Conservation (phyloP, 2,329 filamentous ascomycete genomes). For the Aspergillus alliaceus region DNA sequence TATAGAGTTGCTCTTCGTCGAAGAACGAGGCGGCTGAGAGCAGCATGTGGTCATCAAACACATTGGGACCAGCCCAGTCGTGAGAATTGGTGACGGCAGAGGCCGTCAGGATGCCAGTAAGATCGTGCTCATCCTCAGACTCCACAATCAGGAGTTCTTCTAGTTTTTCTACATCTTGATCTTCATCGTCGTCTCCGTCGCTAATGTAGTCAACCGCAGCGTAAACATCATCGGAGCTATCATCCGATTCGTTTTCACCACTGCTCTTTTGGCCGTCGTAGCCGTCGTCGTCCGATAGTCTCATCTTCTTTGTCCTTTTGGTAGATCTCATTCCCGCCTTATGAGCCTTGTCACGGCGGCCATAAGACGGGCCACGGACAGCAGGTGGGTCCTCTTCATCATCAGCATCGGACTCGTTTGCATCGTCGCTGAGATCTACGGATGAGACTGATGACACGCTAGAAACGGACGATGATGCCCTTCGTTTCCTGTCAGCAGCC, state of each 20-base stretch:
- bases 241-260: constrained; percentile 33
- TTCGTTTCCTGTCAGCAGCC: constrained; percentile 32
- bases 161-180: constrained; percentile 73
- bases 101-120: constrained; percentile 22
- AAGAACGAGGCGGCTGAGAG: constrained; percentile 43
- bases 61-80: constrained; percentile 57
- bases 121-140: constrained; percentile 37
- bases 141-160: constrained; percentile 73
- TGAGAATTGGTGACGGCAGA: constrained; percentile 25
- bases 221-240: constrained; percentile 67
- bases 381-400: constrained; percentile 46
- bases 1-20: constrained; percentile 44
- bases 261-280: constrained; percentile 31
- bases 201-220: constrained; percentile 76
- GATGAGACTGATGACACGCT: constrained; percentile 40
- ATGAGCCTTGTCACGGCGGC: constrained; percentile 32
- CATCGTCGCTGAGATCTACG: constrained; percentile 38
- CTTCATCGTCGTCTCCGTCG: constrained; percentile 77
- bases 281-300: constrained; percentile 33
- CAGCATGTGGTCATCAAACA: constrained; percentile 43
- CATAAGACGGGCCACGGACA: constrained; percentile 45
- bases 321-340: constrained; percentile 42
- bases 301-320: constrained; percentile 36
- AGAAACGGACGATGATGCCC: constrained; percentile 37
- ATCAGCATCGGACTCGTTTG: constrained; percentile 39